Evolutionary conservation across 495 filamentous ascomycete species (phyloP).

Genomic region (Xylona heveae): DNA sequence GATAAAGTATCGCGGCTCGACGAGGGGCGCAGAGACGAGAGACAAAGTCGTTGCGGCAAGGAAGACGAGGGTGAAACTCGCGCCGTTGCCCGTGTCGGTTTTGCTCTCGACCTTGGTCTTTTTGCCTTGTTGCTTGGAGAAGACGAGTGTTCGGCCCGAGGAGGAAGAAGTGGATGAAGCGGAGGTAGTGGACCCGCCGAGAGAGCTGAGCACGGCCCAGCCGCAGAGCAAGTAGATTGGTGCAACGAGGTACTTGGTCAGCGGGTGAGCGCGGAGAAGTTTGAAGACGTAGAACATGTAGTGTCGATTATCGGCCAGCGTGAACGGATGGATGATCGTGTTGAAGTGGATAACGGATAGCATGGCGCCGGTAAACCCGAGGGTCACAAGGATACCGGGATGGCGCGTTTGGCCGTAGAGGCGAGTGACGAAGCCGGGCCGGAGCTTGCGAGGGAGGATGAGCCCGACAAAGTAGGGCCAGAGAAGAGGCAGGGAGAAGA

Average conservation of each 20-base stretch:
- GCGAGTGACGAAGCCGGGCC: not conserved
- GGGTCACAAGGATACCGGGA: slow-evolving; percentile 7
- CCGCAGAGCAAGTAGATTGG: slow-evolving; percentile 37
- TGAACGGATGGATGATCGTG: slow-evolving; percentile 90
- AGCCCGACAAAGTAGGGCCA: slow-evolving; percentile 27
- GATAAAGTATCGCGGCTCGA: slow-evolving; percentile 90
- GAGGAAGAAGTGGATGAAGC: slow-evolving; percentile 4
- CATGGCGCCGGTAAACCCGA: slow-evolving; percentile 23
- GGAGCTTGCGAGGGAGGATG: slow-evolving; percentile 7
- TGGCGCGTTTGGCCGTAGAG: too few relatives aligned
- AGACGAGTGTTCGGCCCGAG: not conserved
- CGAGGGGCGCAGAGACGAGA: slow-evolving; percentile 69
- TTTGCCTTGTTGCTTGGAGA: not conserved
- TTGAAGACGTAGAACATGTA: slow-evolving; percentile 95
- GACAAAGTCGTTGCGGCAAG: slow-evolving; percentile 51
- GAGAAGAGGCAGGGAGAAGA: slow-evolving; percentile 73
- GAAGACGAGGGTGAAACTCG: slow-evolving; percentile 44
- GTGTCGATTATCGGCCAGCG: slow-evolving; percentile 87
- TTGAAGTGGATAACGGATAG: slow-evolving; percentile 49
- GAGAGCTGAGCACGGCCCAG: slow-evolving; percentile 36
- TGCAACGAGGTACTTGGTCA: slow-evolving; percentile 44
- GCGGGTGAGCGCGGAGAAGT: slow-evolving; percentile 40
- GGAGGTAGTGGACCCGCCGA: slow-evolving; percentile 19
- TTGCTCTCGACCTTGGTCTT: not conserved
- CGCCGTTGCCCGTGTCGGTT: slow-evolving; percentile 13